Evolutionary conservation across 306 rosid genomes (phyloP).

Genomic region (Gynostemma pentaphyllum): DNA sequence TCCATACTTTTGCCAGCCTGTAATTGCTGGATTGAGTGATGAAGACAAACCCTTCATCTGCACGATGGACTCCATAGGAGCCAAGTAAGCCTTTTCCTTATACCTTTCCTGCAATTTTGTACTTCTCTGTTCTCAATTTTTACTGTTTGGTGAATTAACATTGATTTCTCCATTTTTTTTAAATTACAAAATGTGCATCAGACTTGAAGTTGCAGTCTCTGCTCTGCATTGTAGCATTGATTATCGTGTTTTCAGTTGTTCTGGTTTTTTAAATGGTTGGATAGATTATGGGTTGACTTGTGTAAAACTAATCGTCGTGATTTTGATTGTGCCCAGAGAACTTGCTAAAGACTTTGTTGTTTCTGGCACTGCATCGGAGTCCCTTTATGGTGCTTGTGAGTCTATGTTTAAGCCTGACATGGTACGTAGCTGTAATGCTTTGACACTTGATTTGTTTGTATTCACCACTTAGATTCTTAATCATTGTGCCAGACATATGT

Average conservation of each 20-base stretch:
- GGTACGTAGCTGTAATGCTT: constrained; percentile 34
- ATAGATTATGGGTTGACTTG: not conserved
- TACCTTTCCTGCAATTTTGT: not conserved
- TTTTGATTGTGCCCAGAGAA: constrained; percentile 48
- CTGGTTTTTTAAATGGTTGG: not conserved
- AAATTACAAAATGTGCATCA: not conserved
- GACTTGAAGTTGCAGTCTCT: not conserved
- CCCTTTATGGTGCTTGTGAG: constrained; percentile 98
- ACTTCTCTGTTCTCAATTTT: not conserved
- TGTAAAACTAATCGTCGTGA: not conserved
- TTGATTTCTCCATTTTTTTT: not conserved
- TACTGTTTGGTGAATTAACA: not conserved
- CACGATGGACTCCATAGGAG: constrained; percentile 94
- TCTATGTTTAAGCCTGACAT: constrained; percentile 92
- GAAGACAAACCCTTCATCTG: constrained; percentile 88
- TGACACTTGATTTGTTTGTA: not conserved
- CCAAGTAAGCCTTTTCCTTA: constrained; percentile 53
- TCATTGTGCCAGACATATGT: not conserved
- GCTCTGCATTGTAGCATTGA: not conserved
- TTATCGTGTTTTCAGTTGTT: not conserved
- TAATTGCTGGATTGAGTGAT: constrained; percentile 89
- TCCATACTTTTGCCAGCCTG: constrained; percentile 93
- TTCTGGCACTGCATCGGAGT: constrained; percentile 93
- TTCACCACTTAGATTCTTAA: not conserved
- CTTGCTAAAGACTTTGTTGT: constrained; percentile 97